Evolutionary conservation across 441 rosid species (phyloP), one percentile per base, ranked within the genome.

Genomic region (Eutrema salsugineum): DNA sequence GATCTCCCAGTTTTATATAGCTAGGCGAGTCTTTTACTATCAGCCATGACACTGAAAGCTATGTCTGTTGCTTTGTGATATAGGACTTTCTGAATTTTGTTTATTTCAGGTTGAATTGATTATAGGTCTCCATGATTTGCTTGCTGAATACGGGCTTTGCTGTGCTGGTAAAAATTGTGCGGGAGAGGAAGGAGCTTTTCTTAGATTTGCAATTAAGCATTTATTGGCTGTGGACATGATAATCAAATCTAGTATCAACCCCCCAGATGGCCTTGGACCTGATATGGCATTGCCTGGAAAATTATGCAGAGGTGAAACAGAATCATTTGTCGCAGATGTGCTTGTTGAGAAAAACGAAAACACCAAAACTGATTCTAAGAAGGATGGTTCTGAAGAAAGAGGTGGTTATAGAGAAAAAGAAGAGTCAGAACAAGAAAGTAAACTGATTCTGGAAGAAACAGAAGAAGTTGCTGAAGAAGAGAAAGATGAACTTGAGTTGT

Each of bases 81-180:
- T 24, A 46, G 58, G 16, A 50, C 22, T 53, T 59, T 70, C 60
- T 73, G 17, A 46, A 60, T 30, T 66, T 64, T 35, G 38, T 64
- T 49, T 79, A 50, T 62, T 66, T 63, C 71, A 96, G 99, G 97
- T 90, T 81, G 97, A 91, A 75, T 82, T 93, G 78, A 90, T 96
- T 72, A 88, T 90, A 77, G 89, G 94, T 79, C 82, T 83, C 59
- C 99, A 96, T 79, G 89, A 93, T 73, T 85, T 91, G 88, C 94
- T 93, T 73, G 96, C 99, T 75, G 94, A 93, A 74, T 87, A 86
- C 82, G 99, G 97, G 73, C 86, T 96, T 57, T 96, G 99, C 79
- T 93, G 99, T 80, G 93, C 84, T 62, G 91, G 97, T 60, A 85
- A 86, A 77, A 87, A 85, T 62, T 78, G 87, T 44, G 88, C 84